Conservation (phyloP, 768 basidiomycete genomes). For the Rhodosporidiobolus sp. region DNA sequence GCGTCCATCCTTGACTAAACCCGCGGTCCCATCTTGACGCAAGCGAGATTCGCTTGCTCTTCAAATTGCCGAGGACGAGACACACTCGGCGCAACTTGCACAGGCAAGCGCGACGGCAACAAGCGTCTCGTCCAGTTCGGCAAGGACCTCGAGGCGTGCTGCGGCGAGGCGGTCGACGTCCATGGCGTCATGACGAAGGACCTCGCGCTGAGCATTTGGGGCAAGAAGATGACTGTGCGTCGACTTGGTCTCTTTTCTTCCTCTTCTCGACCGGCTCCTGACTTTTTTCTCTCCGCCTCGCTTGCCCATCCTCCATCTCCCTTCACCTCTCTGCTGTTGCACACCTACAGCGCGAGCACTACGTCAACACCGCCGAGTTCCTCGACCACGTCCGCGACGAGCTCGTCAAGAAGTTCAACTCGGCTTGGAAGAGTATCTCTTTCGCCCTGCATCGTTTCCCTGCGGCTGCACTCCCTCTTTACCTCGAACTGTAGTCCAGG, state of each 20-base stretch:
- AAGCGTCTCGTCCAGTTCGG: conserved; percentile 70
- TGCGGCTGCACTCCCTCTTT: too few relatives aligned
- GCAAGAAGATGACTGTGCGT: conserved; percentile 56
- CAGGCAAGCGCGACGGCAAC: conserved; percentile 87
- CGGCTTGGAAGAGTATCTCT: too few relatives aligned
- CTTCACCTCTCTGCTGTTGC: not conserved
- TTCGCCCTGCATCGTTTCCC: too few relatives aligned
- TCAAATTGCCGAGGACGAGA: too few relatives aligned
- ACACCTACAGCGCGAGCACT: not conserved
- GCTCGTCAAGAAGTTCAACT: conserved; percentile 32
- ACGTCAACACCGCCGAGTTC: conserved; percentile 13
- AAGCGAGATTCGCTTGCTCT: not conserved
- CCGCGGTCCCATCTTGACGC: conserved; percentile 53
- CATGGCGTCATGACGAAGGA: conserved; percentile 54
- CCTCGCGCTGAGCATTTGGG: conserved; percentile 87
- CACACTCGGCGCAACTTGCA: conserved; percentile 61
- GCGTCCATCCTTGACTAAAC: conserved; percentile 99
- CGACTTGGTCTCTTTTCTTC: too few relatives aligned
- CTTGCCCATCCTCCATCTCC: not conserved
- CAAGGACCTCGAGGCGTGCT: conserved; percentile 73
- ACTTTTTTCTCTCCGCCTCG: not conserved
- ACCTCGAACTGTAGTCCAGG: too few relatives aligned
- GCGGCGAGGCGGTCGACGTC: conserved; percentile 68
- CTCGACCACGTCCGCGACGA: conserved; percentile 35
- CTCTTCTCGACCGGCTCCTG: not conserved